Evolutionary conservation across 1,139 yeast species (phyloP).

Genomic region (Keqinozyma sinolaborantium): DNA sequence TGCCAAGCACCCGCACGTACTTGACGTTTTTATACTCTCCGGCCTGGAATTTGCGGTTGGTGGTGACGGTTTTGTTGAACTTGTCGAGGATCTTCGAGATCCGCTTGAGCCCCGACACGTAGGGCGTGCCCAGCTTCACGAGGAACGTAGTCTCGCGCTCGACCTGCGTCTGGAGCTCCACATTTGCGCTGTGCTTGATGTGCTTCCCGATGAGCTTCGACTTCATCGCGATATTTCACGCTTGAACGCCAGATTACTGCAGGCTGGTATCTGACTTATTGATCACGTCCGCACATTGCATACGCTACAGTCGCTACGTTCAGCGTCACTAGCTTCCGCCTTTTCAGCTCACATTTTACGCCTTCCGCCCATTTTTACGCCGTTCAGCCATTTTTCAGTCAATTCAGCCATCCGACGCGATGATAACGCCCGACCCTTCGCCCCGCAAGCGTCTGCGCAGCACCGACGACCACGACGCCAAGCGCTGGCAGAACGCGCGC

Average conservation of each 20-base stretch:
- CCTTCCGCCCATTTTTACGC: no score
- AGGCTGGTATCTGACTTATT: background rate
- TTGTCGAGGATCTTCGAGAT: conserved; percentile 44
- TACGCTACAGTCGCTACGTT: no score
- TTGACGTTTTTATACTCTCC: conserved; percentile 36
- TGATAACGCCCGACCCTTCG: conserved; percentile 1
- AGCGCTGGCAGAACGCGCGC: conserved; percentile 21
- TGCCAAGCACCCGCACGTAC: conserved; percentile 55
- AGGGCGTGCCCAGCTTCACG: conserved; percentile 60
- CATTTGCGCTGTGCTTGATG: conserved; percentile 46
- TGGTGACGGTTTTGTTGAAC: conserved; percentile 25
- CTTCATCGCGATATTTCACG: conserved; percentile 3
- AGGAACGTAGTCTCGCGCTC: conserved; percentile 48
- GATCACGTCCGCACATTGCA: background rate
- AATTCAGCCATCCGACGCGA: background rate
- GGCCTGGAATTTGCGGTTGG: conserved; percentile 31
- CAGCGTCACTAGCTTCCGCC: no score
- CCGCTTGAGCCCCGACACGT: conserved; percentile 57
- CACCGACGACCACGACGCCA: conserved; percentile 5
- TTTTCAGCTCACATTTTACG: no score
- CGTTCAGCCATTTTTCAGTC: no score
- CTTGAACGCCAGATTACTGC: background rate
- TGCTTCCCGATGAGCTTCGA: conserved; percentile 22
- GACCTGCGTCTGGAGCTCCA: conserved; percentile 22
- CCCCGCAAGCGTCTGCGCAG: conserved; percentile 6